phyloP scores from a whole-genome alignment of 805 yeast genomes.

The Metschnikowia gruessii region DNA sequence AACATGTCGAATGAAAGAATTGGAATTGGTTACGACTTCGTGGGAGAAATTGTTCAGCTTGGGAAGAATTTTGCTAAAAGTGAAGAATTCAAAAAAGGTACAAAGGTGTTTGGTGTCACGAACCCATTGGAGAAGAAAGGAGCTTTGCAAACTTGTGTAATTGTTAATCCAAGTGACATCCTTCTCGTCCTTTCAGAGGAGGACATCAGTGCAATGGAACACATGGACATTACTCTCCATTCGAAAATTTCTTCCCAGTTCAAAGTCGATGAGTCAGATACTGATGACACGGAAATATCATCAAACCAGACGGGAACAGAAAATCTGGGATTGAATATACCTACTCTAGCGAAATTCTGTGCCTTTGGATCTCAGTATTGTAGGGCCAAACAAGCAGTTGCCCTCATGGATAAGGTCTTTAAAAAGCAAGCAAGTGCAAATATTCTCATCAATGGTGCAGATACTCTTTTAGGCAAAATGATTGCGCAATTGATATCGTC shows the following conservation, averaged over 20 bases:
- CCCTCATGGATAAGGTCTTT: conserved; percentile 22
- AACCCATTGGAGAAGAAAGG: conserved; percentile 55
- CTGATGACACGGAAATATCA: background rate
- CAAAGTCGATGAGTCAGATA: conserved; percentile 9
- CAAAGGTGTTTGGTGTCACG: conserved; percentile 60
- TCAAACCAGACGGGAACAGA: background rate
- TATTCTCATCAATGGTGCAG: conserved; percentile 43
- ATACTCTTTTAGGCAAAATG: conserved; percentile 38
- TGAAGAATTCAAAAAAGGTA: conserved; percentile 48
- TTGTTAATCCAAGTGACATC: conserved; percentile 46
- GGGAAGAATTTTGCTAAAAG: conserved; percentile 42
- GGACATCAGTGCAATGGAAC: conserved; percentile 20
- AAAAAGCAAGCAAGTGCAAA: conserved; percentile 22
- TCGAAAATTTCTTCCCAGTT: conserved; percentile 12
- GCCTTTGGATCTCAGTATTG: conserved; percentile 35
- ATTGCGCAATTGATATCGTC: conserved; percentile 34
- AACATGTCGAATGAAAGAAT: conserved; percentile 52
- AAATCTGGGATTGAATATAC: conserved; percentile 14
- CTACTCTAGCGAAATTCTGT: conserved; percentile 34
- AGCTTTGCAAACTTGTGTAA: conserved; percentile 53
- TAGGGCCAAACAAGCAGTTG: conserved; percentile 36
- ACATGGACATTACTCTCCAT: conserved; percentile 26
- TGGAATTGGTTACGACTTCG: conserved; percentile 70
- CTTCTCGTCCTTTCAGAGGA: conserved; percentile 29
- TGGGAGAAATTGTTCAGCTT: conserved; percentile 56